Conservation (phyloP, 371 early-diverging fungal species). For the Chytridiales sp. region DNA sequence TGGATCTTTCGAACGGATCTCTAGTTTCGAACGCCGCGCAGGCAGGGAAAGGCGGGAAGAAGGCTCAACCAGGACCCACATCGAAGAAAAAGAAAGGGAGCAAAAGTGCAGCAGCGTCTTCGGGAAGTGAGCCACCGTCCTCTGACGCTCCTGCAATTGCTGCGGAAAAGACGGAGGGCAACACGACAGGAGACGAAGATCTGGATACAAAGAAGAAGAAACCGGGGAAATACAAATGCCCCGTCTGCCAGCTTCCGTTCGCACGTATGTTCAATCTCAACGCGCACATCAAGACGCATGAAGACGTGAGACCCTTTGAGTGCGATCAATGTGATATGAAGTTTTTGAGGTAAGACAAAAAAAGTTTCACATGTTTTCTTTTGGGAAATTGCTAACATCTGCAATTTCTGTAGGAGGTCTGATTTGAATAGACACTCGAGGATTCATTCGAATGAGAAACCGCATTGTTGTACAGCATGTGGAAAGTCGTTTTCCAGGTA, state of each 20-base stretch:
- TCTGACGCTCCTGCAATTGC: too few relatives aligned
- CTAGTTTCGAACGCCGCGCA: too few relatives aligned
- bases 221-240: slow-evolving; percentile 5
- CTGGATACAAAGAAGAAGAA: background rate
- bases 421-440: slow-evolving; percentile 39
- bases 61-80: too few relatives aligned
- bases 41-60: too few relatives aligned
- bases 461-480: slow-evolving; percentile 31
- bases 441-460: slow-evolving; percentile 37
- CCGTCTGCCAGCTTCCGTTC: background rate
- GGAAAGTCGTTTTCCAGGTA: slow-evolving; percentile 36
- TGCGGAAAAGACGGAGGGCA: too few relatives aligned
- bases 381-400: background rate
- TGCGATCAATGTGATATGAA: slow-evolving; percentile 29
- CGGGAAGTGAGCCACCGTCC: too few relatives aligned
- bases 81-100: too few relatives aligned
- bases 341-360: slow-evolving; percentile 29
- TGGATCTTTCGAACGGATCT: too few relatives aligned
- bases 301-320: slow-evolving; percentile 33
- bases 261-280: slow-evolving; percentile 32
- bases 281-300: slow-evolving; percentile 33
- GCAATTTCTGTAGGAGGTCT: slow-evolving; percentile 32
- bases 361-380: background rate
- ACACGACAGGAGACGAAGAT: too few relatives aligned
- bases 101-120: too few relatives aligned